These are phyloP conservation scores for Septoria linicola DNA, from an alignment of 2,329 filamentous ascomycete genomes.

Conservation along the genomic window DNA sequence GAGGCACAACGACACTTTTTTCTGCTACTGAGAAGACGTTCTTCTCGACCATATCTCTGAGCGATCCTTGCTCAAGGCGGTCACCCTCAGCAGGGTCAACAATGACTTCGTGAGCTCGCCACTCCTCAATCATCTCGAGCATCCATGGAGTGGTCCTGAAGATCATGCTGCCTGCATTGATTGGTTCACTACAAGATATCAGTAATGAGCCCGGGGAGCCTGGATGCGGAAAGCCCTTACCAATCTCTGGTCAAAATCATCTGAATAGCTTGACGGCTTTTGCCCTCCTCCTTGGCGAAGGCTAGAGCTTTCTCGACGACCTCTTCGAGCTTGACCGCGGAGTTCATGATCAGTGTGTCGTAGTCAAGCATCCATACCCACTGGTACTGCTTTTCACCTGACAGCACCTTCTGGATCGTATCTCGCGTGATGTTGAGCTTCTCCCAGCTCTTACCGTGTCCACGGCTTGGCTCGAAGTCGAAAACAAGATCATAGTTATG, in stretches of 20 bases:
- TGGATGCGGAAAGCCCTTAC: not conserved
- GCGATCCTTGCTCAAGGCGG: conserved; percentile 43
- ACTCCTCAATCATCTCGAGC: conserved; percentile 38
- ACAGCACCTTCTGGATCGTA: conserved; percentile 9
- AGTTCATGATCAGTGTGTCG: conserved; percentile 45
- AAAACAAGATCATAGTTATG: conserved; percentile 44
- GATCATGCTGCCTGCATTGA: conserved; percentile 44
- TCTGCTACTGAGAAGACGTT: conserved; percentile 11
- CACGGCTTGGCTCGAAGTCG: conserved; percentile 41
- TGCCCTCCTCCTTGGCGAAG: conserved; percentile 23
- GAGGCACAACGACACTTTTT: conserved; percentile 33
- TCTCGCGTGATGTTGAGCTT: conserved; percentile 40
- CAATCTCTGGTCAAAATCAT: conserved; percentile 43
- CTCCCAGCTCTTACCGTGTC: conserved; percentile 38
- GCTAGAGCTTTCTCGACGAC: conserved; percentile 39
- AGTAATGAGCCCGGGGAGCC: not conserved
- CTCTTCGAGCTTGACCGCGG: conserved; percentile 38
- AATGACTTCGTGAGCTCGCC: conserved; percentile 27
- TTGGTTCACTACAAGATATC: conserved; percentile 21
- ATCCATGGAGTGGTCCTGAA: conserved; percentile 39
- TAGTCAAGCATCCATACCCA: conserved; percentile 49
- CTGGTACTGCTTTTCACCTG: conserved; percentile 37
- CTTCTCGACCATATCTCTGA: conserved; percentile 35
- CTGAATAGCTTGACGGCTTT: conserved; percentile 38
- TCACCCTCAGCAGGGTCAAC: conserved; percentile 13